Evolutionary conservation across 2,329 filamentous ascomycete genomes (phyloP), one percentile per base, ranked within the genome.

Genomic region (Botrytis cinerea): DNA sequence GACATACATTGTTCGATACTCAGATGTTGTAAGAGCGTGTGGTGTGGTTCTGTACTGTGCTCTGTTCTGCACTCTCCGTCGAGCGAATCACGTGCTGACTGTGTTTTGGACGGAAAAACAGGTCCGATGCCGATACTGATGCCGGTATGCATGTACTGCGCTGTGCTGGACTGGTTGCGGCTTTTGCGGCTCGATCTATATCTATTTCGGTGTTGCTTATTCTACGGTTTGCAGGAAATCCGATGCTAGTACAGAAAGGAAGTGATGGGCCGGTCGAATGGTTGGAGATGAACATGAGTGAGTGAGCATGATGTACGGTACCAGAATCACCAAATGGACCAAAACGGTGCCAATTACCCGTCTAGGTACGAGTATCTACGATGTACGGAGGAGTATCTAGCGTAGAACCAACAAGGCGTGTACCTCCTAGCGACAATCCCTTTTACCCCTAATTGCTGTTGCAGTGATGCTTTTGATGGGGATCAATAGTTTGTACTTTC

Each of bases 181-280:
- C 45, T 64, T 46, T 64, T 64, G 63, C 46, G 63, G 63, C 63
- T 67, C 63, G 22, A 67, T 67, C 10, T n/a, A 43, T 45, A 63
- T 45, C 25, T 35, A 32, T 16, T 32, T 48, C 25, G 48, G 48
- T 51, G 12, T 38, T n/a, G 63, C 51, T 54, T 54, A 18, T 67
- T 51, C 32, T 22, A 62, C 38, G 22, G 20, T n/a, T 62, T 62
- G 60, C 7, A 62, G 35, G 12, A n/a, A n/a, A 40, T 14, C n/a
- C 14, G 22, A 38, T 38, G 38, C 25, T 14, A 43, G 22, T 9
- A n/a, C 9, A 40, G 22, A 9, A 40, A 40, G 32, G 9, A 62
- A 38, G 35, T 62, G 38, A 25, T 40, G 0, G 48, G 22, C 22
- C 10, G 59, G 38, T 62, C 14, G 60, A 40, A 38, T 40, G 35